phyloP scores from a whole-genome alignment of 2,329 filamentous ascomycete genomes.

The Microdochium bolleyi region DNA sequence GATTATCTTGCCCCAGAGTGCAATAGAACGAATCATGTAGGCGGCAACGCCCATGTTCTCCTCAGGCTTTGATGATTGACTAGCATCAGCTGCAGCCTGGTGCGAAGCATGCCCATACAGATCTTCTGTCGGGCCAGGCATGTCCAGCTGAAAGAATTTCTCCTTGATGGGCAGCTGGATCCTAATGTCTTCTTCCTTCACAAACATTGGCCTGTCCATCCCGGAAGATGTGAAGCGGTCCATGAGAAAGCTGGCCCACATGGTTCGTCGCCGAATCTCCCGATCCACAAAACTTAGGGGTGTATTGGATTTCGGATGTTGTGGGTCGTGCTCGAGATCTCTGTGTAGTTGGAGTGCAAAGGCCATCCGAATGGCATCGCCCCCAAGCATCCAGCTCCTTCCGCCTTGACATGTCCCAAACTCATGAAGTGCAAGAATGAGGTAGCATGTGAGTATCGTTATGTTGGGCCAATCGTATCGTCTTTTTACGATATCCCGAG shows the following conservation, averaged over 20 bases:
- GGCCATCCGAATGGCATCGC: conserved; percentile 93
- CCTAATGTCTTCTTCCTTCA: conserved; percentile 80
- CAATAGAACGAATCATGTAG: conserved; percentile 78
- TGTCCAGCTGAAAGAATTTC: conserved; percentile 82
- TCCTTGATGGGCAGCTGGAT: conserved; percentile 90
- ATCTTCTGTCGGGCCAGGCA: conserved; percentile 79
- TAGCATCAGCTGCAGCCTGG: conserved; percentile 53
- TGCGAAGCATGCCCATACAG: conserved; percentile 64
- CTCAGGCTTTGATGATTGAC: conserved; percentile 55
- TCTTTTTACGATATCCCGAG: conserved; percentile 78
- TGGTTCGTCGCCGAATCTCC: conserved; percentile 84
- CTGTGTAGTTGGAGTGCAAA: conserved; percentile 91
- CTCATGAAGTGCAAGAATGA: conserved; percentile 85
- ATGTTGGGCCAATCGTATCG: conserved; percentile 94
- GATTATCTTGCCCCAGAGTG: conserved; percentile 84
- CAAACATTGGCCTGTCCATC: conserved; percentile 84
- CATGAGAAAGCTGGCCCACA: conserved; percentile 99
- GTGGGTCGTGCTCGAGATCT: conserved; percentile 77
- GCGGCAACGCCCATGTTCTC: conserved; percentile 93
- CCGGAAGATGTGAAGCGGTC: conserved; percentile 96
- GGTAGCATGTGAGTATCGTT: conserved; percentile 83
- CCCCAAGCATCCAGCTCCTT: conserved; percentile 90
- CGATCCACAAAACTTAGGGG: conserved; percentile 84
- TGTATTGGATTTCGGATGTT: conserved; percentile 50
- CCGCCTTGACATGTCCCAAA: conserved; percentile 97